Evolutionary conservation across 2,329 filamentous ascomycete species (phyloP).

Genomic region (Colletotrichum shisoi): DNA sequence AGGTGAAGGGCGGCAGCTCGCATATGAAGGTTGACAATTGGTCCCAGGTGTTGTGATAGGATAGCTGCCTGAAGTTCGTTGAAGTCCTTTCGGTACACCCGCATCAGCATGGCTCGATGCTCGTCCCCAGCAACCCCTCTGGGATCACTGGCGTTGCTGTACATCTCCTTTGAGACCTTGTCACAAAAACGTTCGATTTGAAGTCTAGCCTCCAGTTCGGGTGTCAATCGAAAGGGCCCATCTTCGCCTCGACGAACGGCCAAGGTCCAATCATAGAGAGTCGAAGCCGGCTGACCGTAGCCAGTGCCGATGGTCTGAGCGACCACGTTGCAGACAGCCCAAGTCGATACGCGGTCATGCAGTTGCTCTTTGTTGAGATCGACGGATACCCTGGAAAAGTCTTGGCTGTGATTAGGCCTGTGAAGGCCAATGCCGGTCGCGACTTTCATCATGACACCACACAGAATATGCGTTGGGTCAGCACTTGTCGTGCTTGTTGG

Average conservation of each 20-base stretch:
- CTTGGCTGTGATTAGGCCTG: constrained; percentile 80
- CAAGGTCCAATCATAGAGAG: constrained; percentile 77
- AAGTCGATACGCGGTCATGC: constrained; percentile 79
- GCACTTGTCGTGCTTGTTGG: constrained; percentile 82
- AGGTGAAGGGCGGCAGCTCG: constrained; percentile 78
- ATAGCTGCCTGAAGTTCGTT: constrained; percentile 69
- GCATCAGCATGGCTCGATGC: constrained; percentile 71
- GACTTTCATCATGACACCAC: constrained; percentile 86
- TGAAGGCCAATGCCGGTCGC: constrained; percentile 85
- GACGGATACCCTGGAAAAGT: constrained; percentile 78
- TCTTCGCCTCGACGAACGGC: constrained; percentile 67
- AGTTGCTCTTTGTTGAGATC: constrained; percentile 81
- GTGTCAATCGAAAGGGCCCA: constrained; percentile 65
- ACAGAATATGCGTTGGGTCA: constrained; percentile 82
- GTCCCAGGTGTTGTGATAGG: constrained; percentile 65
- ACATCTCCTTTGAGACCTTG: constrained; percentile 80
- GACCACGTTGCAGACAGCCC: constrained; percentile 86
- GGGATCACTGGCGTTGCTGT: constrained; percentile 77
- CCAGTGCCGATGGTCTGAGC: constrained; percentile 83
- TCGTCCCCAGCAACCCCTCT: constrained; percentile 73
- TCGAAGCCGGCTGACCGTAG: constrained; percentile 82
- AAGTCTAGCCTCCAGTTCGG: constrained; percentile 71
- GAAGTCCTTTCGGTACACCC: constrained; percentile 71
- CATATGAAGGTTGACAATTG: constrained; percentile 70
- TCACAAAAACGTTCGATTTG: constrained; percentile 79